Percentiles rank a stretch among this genome's conserved stretches.
phyloP scores from a whole-genome alignment of 2,329 filamentous ascomycete genomes.

The Fusarium coffeatum region DNA sequence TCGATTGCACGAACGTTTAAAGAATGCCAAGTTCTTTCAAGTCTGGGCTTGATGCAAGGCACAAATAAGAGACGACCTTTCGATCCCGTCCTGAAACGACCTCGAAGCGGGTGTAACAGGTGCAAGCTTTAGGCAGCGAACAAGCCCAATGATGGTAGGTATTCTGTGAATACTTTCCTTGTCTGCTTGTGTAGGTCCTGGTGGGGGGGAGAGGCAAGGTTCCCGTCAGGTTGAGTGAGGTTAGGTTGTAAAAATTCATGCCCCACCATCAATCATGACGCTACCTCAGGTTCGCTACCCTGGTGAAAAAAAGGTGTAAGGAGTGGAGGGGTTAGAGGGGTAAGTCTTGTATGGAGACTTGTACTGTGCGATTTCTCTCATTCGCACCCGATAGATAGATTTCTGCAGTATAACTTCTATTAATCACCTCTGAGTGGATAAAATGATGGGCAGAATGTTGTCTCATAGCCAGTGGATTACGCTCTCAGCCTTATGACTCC shows the following conservation, averaged over 20 bases:
- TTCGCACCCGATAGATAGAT: constrained; percentile 9
- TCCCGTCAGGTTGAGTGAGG: constrained; percentile 1
- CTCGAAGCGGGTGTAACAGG: constrained; percentile 9
- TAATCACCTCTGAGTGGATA: not conserved
- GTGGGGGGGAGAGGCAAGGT: constrained; percentile 44
- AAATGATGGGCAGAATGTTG: not conserved
- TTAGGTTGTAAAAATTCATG: constrained; percentile 55
- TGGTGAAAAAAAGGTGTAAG: constrained; percentile 21
- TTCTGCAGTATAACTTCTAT: not conserved
- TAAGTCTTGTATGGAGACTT: not conserved
- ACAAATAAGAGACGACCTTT: constrained; percentile 6
- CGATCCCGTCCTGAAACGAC: not conserved
- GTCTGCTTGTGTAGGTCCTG: constrained; percentile 12
- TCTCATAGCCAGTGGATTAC: not conserved
- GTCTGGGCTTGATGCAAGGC: not conserved
- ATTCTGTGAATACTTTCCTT: constrained; percentile 38
- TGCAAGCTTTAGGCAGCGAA: constrained; percentile 43
- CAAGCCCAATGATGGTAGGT: constrained; percentile 41
- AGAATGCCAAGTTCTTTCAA: constrained; percentile 15
- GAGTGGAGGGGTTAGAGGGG: constrained; percentile 41
- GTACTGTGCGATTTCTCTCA: constrained; percentile 11
- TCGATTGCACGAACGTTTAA: constrained; percentile 10
- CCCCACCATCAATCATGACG: constrained; percentile 54
- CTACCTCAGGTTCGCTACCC: constrained; percentile 13
- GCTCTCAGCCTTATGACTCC: constrained; percentile 6